Evolutionary conservation across 305 asterid genomes (phyloP), one percentile per base, ranked within the genome.

Genomic region (Ilex paraguariensis): DNA sequence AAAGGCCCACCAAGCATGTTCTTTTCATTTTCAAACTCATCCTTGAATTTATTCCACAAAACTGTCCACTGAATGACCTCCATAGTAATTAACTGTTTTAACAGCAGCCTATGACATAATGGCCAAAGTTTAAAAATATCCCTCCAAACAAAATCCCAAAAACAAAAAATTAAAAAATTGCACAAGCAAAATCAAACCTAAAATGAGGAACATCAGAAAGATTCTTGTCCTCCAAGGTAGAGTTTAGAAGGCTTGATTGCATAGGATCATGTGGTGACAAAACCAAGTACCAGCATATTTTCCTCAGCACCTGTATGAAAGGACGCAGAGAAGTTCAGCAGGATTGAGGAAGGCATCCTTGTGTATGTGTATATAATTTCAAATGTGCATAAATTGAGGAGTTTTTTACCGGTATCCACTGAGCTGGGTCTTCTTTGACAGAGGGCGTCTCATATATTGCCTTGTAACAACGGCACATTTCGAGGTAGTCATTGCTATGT

Each of bases 391-490:
- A 56, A 33, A 33, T 32, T 30, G 51, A 44, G 28, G 36, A 64
- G 63, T 57, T 57, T 21, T 52, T 65, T 82, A 91, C 98, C 67
- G 95, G 96, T 69, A 75, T 83, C 96, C 96, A 91, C 70, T 81
- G 84, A n/a, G 73, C 65, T 31, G 87, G 81, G 76, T 87, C 96
- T 75, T 84, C 96, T 75, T 87, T 90, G 76, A 93, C 88, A 5
- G 88, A 79, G 51, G 95, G 99, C 68, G 90, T 93, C 68, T 93
- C 99, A 77, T 87, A 93, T 63, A 90, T 93, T 45, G 99, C 77
- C 79, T 93, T 90, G 84, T 87, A 93, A 71, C 93, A 84, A 40
- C 99, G 97, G 64, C 97, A 90, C 70, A 90, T 93, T 77, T 90
- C 97, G 67, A 93, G 96, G 73, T 93, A 93, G 73, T 93, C 96